phyloP scores from a whole-genome alignment of 1,284 basidiomycete genomes.

The Sphagnurus paluster region DNA sequence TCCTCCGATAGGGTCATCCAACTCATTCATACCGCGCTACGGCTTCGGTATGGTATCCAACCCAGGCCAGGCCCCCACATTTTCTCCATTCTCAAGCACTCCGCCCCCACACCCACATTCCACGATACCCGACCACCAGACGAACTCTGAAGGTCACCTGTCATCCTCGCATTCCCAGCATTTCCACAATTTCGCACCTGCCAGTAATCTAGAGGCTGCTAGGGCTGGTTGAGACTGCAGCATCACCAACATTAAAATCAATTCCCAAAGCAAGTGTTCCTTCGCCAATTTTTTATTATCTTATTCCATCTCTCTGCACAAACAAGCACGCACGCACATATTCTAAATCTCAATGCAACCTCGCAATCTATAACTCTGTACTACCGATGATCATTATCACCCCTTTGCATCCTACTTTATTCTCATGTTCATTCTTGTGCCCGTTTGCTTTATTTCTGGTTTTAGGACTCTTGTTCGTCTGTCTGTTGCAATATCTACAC shows the following conservation, averaged over 20 bases:
- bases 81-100: conserved; percentile 57
- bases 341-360: conserved; percentile 19
- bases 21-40: conserved; percentile 26
- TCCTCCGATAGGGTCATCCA: conserved; percentile 20
- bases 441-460: conserved; percentile 17
- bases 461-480: conserved; percentile 16
- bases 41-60: conserved; percentile 33
- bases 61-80: conserved; percentile 31
- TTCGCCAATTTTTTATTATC: conserved; percentile 14
- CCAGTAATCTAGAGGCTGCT: conserved; percentile 57
- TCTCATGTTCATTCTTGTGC: conserved; percentile 19
- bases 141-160: conserved; percentile 36
- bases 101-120: conserved; percentile 46
- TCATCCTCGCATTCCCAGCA: conserved; percentile 43
- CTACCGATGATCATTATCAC: conserved; percentile 20
- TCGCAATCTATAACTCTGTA: conserved; percentile 26
- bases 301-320: conserved; percentile 21
- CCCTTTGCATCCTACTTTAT: conserved; percentile 23
- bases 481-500: conserved; percentile 23
- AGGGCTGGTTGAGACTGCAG: conserved; percentile 33
- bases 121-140: conserved; percentile 62
- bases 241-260: conserved; percentile 15
- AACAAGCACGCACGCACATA: conserved; percentile 20
- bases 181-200: conserved; percentile 47
- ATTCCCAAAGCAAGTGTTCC: conserved; percentile 12